These are phyloP conservation scores for Phytophthora boehmeriae DNA, from an alignment of 352 stramenopile species.

Conservation along the genomic window DNA sequence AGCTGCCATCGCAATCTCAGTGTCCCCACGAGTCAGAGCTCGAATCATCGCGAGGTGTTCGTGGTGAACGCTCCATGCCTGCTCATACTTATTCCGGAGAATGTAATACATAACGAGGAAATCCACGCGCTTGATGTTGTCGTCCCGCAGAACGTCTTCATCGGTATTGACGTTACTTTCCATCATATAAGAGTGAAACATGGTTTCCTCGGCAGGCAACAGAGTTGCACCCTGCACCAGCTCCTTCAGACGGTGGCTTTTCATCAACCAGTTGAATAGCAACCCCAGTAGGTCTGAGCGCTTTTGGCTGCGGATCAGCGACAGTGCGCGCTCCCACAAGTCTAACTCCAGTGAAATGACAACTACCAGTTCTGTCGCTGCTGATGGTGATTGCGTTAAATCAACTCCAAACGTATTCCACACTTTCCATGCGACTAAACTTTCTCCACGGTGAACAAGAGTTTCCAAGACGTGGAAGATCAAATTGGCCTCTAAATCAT, in stretches of 20 bases:
- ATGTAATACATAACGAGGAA: constrained; percentile 88
- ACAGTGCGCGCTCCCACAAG: constrained; percentile 75
- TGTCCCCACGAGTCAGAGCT: constrained; percentile 62
- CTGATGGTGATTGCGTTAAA: constrained; percentile 45
- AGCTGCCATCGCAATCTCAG: constrained; percentile 56
- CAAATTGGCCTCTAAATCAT: constrained; percentile 71
- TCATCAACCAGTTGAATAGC: constrained; percentile 77
- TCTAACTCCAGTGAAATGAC: constrained; percentile 80
- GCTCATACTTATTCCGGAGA: constrained; percentile 72
- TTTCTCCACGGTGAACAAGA: constrained; percentile 75
- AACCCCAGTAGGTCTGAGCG: constrained; percentile 63
- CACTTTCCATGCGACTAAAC: constrained; percentile 84
- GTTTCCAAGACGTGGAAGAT: constrained; percentile 83
- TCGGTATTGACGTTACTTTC: constrained; percentile 48
- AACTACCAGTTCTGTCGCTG: constrained; percentile 72
- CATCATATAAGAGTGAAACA: constrained; percentile 82
- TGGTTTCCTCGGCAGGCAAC: constrained; percentile 50
- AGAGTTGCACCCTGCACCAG: constrained; percentile 71
- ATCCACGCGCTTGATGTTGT: constrained; percentile 75
- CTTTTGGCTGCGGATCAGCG: constrained; percentile 60
- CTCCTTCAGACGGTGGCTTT: constrained; percentile 75
- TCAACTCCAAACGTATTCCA: constrained; percentile 82
- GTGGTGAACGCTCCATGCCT: constrained; percentile 78
- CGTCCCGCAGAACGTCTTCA: constrained; percentile 66
- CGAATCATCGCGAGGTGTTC: constrained; percentile 79